Percentiles rank a stretch among this genome's conserved stretches.
These are phyloP conservation scores for Echinosophora koreensis DNA, from an alignment of 306 rosid genomes.

Conservation along the genomic window DNA sequence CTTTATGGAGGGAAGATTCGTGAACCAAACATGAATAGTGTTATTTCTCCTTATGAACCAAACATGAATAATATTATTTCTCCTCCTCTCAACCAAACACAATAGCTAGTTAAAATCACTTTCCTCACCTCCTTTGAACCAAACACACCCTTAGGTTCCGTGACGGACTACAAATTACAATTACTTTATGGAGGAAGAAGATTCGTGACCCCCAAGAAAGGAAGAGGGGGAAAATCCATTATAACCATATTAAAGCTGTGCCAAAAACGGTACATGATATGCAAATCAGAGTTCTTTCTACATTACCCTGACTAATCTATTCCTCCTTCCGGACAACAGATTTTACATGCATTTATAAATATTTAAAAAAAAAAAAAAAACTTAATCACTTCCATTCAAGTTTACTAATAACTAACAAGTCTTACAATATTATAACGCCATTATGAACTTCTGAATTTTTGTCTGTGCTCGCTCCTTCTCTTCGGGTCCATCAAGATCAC, in stretches of 20 bases:
- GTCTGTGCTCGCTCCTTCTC: conserved; percentile 90
- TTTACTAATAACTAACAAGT: not conserved
- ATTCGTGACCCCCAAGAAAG: not conserved
- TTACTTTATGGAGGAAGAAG: not conserved
- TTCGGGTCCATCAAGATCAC: conserved; percentile 92
- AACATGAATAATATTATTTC: too few relatives aligned
- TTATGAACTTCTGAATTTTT: conserved; percentile 82
- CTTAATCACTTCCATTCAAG: conserved; percentile 24
- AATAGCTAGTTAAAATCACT: too few relatives aligned
- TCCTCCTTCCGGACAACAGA: conserved; percentile 18
- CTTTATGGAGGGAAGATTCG: too few relatives aligned
- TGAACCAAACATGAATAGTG: too few relatives aligned
- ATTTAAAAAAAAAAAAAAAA: not conserved
- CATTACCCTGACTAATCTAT: conserved; percentile 39
- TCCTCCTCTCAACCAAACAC: too few relatives aligned
- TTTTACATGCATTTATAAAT: conserved; percentile 27
- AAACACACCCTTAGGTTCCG: not conserved
- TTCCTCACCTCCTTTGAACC: too few relatives aligned
- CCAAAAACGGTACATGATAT: conserved; percentile 6
- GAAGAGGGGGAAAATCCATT: not conserved
- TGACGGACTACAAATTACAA: not conserved
- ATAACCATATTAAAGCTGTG: conserved; percentile 21
- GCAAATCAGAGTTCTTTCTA: conserved; percentile 40
- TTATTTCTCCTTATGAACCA: too few relatives aligned
- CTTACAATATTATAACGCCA: conserved; percentile 58